These are phyloP conservation scores for Fusarium marasasianum DNA, from an alignment of 2,329 filamentous ascomycete species.

Conservation along the genomic window DNA sequence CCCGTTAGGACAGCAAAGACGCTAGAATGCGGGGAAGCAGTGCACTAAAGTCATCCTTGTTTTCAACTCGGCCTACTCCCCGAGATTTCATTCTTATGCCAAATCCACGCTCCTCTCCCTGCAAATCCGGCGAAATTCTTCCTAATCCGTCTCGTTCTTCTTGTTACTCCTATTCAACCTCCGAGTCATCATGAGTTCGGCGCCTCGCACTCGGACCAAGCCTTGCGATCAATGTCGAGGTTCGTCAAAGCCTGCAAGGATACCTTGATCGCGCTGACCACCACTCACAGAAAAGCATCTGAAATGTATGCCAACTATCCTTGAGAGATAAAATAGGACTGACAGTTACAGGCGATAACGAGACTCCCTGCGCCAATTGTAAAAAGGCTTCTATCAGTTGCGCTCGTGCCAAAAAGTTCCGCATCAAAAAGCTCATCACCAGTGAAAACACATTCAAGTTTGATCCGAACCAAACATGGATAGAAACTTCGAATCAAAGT, in stretches of 20 bases:
- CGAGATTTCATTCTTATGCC: too few relatives aligned
- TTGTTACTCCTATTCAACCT: not conserved
- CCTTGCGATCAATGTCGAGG: not conserved
- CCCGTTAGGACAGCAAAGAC: too few relatives aligned
- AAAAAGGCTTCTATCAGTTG: not conserved
- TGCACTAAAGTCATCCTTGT: too few relatives aligned
- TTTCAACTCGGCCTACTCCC: too few relatives aligned
- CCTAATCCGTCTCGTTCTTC: not conserved
- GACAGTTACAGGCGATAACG: not conserved
- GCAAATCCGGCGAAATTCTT: not conserved
- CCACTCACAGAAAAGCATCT: not conserved
- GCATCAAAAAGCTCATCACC: not conserved
- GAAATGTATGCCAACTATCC: not conserved
- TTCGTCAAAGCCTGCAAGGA: not conserved
- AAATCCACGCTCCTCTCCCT: too few relatives aligned
- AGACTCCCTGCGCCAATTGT: not conserved
- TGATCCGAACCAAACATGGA: not conserved
- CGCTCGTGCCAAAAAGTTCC: not conserved
- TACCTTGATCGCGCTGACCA: not conserved
- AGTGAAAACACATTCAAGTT: not conserved
- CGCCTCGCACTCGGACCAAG: not conserved
- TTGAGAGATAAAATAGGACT: rapidly evolving
- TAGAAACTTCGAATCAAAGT: not conserved
- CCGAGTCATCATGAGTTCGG: not conserved
- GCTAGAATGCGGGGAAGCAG: too few relatives aligned